A percentile compares a stretch with the other conserved stretches of the same genome.
phyloP scores from a whole-genome alignment of 139 green algal species.

The Yamagishiella unicocca region DNA sequence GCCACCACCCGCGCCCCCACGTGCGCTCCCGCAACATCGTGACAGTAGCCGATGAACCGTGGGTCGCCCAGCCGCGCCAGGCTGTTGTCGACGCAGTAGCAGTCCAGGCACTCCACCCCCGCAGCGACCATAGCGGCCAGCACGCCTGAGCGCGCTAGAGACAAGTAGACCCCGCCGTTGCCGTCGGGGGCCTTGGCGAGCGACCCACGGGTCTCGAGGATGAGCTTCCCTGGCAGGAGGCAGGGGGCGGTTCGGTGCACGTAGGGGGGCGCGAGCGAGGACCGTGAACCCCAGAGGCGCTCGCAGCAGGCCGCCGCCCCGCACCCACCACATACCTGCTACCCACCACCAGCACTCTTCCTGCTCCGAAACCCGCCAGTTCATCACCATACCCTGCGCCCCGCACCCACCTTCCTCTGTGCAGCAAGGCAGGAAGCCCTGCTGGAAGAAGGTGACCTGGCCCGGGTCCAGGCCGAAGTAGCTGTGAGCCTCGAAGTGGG shows the following conservation, averaged over 20 bases:
- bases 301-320: no score
- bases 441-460: constrained; percentile 93
- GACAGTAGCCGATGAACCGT: constrained; percentile 78
- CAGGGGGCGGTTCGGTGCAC: no score
- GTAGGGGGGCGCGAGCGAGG: no score
- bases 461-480: constrained; percentile 84
- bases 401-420: constrained; percentile 73
- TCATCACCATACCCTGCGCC: no score
- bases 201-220: constrained; percentile 73
- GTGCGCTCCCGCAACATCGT: constrained; percentile 20
- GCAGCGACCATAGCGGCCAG: constrained; percentile 68
- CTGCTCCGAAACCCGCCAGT: no score
- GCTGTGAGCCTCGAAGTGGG: constrained; percentile 76
- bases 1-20: constrained; percentile 80
- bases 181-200: constrained; percentile 92
- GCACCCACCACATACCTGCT: no score
- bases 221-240: constrained; percentile 85
- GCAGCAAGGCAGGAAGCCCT: constrained; percentile 91
- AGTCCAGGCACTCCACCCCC: constrained; percentile 89
- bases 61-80: constrained; percentile 86
- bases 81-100: constrained; percentile 92
- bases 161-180: constrained; percentile 96
- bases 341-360: no score
- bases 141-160: constrained; percentile 70
- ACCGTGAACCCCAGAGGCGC: no score